A percentile compares a stretch with the other conserved stretches of the same genome.
These are phyloP conservation scores for Candida boleticola DNA, from an alignment of 805 yeast genomes.

Conservation along the genomic window DNA sequence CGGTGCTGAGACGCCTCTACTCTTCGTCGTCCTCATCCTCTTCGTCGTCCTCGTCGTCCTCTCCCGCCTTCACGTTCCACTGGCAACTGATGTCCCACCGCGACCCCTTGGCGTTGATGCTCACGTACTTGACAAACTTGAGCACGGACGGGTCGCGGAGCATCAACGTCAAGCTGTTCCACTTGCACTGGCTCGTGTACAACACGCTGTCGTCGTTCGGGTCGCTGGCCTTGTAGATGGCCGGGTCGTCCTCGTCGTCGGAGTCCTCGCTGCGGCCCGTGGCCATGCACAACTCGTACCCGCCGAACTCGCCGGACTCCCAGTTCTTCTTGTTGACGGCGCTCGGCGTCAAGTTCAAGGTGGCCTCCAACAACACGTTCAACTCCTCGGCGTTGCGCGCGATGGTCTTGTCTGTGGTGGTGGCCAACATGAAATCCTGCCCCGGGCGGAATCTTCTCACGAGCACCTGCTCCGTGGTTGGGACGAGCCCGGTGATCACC, in stretches of 20 bases:
- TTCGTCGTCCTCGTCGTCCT: slow-evolving; percentile 41
- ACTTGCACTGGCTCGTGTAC: slow-evolving; percentile 73
- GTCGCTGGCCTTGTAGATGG: slow-evolving; percentile 60
- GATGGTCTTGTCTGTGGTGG: slow-evolving; percentile 47
- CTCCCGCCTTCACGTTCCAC: slow-evolving; percentile 66
- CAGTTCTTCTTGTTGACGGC: slow-evolving; percentile 59
- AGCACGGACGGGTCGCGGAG: slow-evolving; percentile 83
- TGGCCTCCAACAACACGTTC: slow-evolving; percentile 66
- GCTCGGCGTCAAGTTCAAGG: slow-evolving; percentile 75
- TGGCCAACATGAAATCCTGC: slow-evolving; percentile 87
- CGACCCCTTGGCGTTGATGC: slow-evolving; percentile 82
- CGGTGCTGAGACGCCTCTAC: too few relatives aligned
- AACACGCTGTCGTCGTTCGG: slow-evolving; percentile 73
- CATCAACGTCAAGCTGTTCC: slow-evolving; percentile 79
- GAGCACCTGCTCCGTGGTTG: slow-evolving; percentile 64
- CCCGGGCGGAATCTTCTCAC: slow-evolving; percentile 94
- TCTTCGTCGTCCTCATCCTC: too few relatives aligned
- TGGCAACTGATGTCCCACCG: slow-evolving; percentile 87
- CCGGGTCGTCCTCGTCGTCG: slow-evolving; percentile 72
- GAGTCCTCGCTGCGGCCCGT: slow-evolving; percentile 47
- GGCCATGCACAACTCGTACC: slow-evolving; percentile 90
- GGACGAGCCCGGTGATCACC: slow-evolving; percentile 57
- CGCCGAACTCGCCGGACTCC: slow-evolving; percentile 90
- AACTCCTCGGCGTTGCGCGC: slow-evolving; percentile 36
- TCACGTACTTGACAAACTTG: slow-evolving; percentile 89